Evolutionary conservation across 2,329 filamentous ascomycete species (phyloP).

Genomic region (Metarhizium guizhouense): DNA sequence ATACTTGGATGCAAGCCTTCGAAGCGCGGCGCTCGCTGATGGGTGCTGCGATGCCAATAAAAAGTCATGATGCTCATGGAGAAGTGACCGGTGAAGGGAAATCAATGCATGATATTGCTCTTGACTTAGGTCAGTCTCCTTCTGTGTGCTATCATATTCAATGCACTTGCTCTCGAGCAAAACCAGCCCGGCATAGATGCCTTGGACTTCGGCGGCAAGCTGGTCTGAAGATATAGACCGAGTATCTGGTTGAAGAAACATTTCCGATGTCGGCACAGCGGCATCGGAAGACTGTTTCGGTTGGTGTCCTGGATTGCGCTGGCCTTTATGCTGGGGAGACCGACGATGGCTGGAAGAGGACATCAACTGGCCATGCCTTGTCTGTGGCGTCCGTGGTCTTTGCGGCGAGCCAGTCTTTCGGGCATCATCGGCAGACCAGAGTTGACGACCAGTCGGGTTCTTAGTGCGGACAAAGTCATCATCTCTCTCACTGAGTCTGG

Average conservation of each 20-base stretch:
- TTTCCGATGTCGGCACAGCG: too few relatives aligned
- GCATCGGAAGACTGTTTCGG: slow-evolving; percentile 3
- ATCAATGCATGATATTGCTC: slow-evolving; percentile 83
- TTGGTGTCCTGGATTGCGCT: neutral
- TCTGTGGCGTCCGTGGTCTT: slow-evolving; percentile 5
- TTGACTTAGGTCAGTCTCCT: slow-evolving; percentile 36
- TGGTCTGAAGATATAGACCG: slow-evolving; percentile 68
- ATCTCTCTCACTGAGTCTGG: slow-evolving; percentile 6
- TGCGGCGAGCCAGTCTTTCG: neutral
- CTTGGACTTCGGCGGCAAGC: slow-evolving; percentile 71
- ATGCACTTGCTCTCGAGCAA: slow-evolving; percentile 87
- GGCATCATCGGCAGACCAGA: slow-evolving; percentile 19
- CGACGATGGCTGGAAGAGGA: slow-evolving; percentile 8
- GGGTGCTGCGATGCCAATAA: slow-evolving; percentile 85
- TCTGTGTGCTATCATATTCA: slow-evolving; percentile 61
- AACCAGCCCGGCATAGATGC: slow-evolving; percentile 73
- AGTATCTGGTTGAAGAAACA: slow-evolving; percentile 45
- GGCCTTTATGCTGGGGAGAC: slow-evolving; percentile 9
- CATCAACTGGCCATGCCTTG: neutral
- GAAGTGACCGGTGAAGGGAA: slow-evolving; percentile 42
- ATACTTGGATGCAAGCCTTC: slow-evolving; percentile 67
- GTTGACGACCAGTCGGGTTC: slow-evolving; percentile 14
- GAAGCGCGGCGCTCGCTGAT: slow-evolving; percentile 58
- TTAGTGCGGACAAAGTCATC: slow-evolving; percentile 17
- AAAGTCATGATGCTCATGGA: slow-evolving; percentile 80